Percentiles rank a stretch among this genome's conserved stretches.
Conservation (phyloP, 2,329 filamentous ascomycete species). For the Dactylellina drechsleri region DNA sequence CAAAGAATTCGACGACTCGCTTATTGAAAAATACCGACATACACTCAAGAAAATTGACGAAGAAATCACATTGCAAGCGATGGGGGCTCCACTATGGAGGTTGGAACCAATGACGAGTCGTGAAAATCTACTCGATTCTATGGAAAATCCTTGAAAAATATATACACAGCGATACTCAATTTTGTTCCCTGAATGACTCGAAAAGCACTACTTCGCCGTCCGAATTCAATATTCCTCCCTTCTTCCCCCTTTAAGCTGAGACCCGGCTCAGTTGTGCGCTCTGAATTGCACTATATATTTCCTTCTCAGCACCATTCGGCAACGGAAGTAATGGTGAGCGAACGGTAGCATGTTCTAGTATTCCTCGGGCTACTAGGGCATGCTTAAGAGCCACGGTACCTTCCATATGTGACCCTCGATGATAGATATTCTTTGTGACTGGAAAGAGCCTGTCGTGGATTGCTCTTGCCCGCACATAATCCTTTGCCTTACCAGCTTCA, state of each 20-base stretch:
- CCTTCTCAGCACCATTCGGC: slow-evolving; percentile 63
- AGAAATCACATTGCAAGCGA: background rate
- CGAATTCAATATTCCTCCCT: background rate
- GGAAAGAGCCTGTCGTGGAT: slow-evolving; percentile 67
- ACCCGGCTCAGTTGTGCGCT: slow-evolving; percentile 58
- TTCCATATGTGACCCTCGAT: slow-evolving; percentile 69
- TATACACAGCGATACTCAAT: background rate
- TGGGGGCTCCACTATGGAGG: slow-evolving; percentile 15
- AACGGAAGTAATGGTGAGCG: slow-evolving; percentile 65
- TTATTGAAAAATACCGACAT: slow-evolving; percentile 11
- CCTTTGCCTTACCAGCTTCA: slow-evolving; percentile 65
- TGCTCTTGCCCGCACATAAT: slow-evolving; percentile 65
- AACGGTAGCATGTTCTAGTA: slow-evolving; percentile 66
- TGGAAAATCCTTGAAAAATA: background rate
- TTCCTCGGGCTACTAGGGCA: slow-evolving; percentile 66
- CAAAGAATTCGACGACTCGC: background rate
- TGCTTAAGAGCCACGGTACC: slow-evolving; percentile 68
- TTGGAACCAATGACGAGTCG: slow-evolving; percentile 39
- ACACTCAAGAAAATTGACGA: slow-evolving; percentile 6
- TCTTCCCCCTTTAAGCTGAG: background rate
- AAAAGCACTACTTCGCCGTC: no score
- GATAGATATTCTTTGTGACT: slow-evolving; percentile 68
- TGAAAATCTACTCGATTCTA: slow-evolving; percentile 21
- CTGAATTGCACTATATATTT: slow-evolving; percentile 63
- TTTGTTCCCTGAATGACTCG: no score